Base-by-base conservation (phyloP, 2,329 filamentous ascomycete species). In the Aspergillus sp. region DNA sequence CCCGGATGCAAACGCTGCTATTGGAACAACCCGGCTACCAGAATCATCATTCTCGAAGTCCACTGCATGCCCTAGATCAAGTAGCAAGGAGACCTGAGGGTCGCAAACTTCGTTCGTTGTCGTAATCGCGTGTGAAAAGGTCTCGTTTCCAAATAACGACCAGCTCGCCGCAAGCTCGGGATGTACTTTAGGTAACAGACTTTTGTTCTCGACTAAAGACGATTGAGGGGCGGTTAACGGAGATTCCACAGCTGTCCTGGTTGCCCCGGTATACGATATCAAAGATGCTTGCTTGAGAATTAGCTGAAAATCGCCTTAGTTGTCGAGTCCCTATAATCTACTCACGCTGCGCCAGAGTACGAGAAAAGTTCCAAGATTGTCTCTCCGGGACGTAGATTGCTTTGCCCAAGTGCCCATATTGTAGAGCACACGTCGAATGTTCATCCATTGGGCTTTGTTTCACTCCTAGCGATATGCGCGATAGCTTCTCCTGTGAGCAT, bases 371-470 rank as follows among this genome's bases (percentile, higher is more conserved):
- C 78, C 78, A 81, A 46, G 62, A 51, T 39, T 68, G 65, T 5
- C 65, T 66, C 4, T 77, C 70, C 1, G 68, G 48, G 46, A 73
- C 61, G 59, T 81, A 82, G n/a, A 61, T 56, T 41, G 73, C 67
- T 52, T 66, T 67, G 54, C 78, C 78, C 47, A 78, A 66, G 57
- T 80, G 76, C 66, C 79, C 79, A 65, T 79, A 81, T 50, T 75
- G 74, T 44, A 81, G 73, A 69, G 73, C 69, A 63, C 64, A 63
- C 42, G 64, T 59, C 39, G 63, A 58, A 52, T 63, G 61, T 54
- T 81, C 75, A 81, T 74, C 75, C 79, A 82, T 82, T 68, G 57
- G 77, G 75, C 64, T 68, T 68, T 59, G 59, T 49, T 63, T 57
- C 61, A 51, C 54, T 57, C 52, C 54, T 64, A 42, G 56, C 51